Base-by-base conservation (phyloP, 2,329 filamentous ascomycete species). In the Lanzia echinophila region DNA sequence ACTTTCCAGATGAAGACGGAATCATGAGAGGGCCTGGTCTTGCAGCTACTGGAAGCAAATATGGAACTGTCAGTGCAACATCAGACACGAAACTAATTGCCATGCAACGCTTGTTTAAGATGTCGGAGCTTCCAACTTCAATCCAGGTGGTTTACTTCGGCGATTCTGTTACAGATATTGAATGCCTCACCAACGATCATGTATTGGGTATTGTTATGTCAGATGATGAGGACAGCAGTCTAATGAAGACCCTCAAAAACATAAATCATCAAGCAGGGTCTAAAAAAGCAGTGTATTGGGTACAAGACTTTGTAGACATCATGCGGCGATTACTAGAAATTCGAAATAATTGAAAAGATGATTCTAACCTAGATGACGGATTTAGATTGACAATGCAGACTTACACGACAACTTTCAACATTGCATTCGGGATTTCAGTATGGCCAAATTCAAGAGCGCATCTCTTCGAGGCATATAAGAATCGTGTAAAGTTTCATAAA, bases 121-220 rank as follows among this genome's bases (percentile, higher is more conserved):
- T 13, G 4, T 60, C 58, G 60, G 33, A 24, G 1, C 12, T 13
- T 12, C 45, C 39, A 20, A 22, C 20, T 12, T 7, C 42, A 22
- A 47, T 34, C 2, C 50, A 47, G 17, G 31, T 60, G 3, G 47
- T 67, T 3, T 68, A 68, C 55, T 56, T 67, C 41, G 67, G 67
- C 2, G 67, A 68, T 55, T 65, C 63, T 3, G 54, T 53, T 8
- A 67, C 63, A 28, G 67, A 68, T 47, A 48, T 68, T 4, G 65
- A 65, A 51, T 67, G 65, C 45, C 57, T 68, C 28, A 55, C 57
- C 8, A 55, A 60, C 17, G 50, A 56, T 44, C 51, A 53, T 47
- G 53, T 64, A 1, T 51, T 48, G 2, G 63, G 64, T 7, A 55
- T 67, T 50, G 57, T 64, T 6, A 56, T 66, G 10, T 42, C 57